Evolutionary conservation across 2,329 filamentous ascomycete genomes (phyloP).

Genomic region (Fusarium denticulatum): DNA sequence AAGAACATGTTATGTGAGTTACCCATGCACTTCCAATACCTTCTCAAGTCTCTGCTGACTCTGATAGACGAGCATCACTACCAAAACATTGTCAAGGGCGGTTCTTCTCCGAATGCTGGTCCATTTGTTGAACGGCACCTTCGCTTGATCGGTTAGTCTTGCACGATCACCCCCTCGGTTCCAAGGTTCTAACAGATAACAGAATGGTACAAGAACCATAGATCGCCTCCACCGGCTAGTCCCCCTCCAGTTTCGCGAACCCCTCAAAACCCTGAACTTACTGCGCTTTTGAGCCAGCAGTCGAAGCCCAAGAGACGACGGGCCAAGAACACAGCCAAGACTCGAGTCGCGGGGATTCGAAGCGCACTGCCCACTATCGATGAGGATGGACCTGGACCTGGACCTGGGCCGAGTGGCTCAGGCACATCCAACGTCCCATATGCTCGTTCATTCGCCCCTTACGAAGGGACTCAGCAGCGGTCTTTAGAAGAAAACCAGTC

Average conservation of each 20-base stretch:
- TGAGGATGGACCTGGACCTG: background rate
- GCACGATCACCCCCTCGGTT: background rate
- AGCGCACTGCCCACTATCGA: background rate
- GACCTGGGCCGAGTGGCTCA: background rate
- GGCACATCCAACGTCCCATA: background rate
- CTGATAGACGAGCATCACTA: constrained; percentile 58
- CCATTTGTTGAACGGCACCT: constrained; percentile 50
- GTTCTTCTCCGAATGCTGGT: constrained; percentile 49
- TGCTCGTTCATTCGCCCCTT: background rate
- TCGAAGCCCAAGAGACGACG: constrained; percentile 3
- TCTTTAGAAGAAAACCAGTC: background rate
- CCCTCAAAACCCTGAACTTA: constrained; percentile 3
- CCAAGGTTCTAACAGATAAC: background rate
- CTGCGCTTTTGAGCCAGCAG: background rate
- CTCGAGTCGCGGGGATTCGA: background rate
- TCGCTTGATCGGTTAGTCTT: constrained; percentile 35
- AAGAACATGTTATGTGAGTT: constrained; percentile 50
- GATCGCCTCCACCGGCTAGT: constrained; percentile 11
- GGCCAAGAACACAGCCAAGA: background rate
- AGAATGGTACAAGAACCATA: constrained; percentile 32
- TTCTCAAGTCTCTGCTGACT: constrained; percentile 4
- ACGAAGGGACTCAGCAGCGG: background rate
- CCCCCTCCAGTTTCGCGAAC: background rate
- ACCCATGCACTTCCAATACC: background rate
- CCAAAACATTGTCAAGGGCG: constrained; percentile 52